These are phyloP conservation scores for Sanguinoderma infundibulare DNA, from an alignment of 1,284 basidiomycete genomes.

Conservation along the genomic window DNA sequence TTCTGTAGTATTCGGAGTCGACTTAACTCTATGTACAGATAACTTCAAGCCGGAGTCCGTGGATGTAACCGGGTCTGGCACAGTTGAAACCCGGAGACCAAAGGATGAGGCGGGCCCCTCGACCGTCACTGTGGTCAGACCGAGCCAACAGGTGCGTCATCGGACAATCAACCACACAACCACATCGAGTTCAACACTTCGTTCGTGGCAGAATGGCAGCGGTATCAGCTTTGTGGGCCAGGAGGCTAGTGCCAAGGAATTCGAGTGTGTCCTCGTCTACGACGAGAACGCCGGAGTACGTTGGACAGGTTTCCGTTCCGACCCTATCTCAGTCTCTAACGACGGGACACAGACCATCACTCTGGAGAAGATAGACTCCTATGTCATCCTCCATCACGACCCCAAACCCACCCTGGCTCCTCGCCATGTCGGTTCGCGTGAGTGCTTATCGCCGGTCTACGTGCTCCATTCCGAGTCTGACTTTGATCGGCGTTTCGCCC, in stretches of 20 bases:
- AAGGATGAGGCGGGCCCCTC: slow-evolving; percentile 31
- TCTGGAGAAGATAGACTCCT: slow-evolving; percentile 76
- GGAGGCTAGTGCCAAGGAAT: slow-evolving; percentile 62
- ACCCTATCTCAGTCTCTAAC: background rate
- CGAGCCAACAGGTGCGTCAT: slow-evolving; percentile 57
- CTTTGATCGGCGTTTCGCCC: background rate
- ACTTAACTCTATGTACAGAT: slow-evolving; percentile 45
- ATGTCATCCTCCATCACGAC: slow-evolving; percentile 56
- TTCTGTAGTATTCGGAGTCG: background rate
- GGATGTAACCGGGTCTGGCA: slow-evolving; percentile 64
- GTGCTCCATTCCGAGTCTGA: background rate
- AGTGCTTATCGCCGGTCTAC: slow-evolving; percentile 35
- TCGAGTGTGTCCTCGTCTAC: slow-evolving; percentile 77
- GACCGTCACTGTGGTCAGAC: slow-evolving; percentile 62
- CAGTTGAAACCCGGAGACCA: slow-evolving; percentile 56
- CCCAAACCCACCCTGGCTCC: slow-evolving; percentile 44
- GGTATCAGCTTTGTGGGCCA: slow-evolving; percentile 59
- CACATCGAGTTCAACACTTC: background rate
- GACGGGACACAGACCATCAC: slow-evolving; percentile 56
- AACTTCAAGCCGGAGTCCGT: slow-evolving; percentile 76
- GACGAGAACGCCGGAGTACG: slow-evolving; percentile 72
- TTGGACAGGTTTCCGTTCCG: slow-evolving; percentile 9
- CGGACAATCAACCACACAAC: background rate
- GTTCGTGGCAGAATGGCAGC: slow-evolving; percentile 47
- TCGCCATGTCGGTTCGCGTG: slow-evolving; percentile 46